Conservation (phyloP, 176 grass and related monocot genomes). For the Sorghum bicolor region DNA sequence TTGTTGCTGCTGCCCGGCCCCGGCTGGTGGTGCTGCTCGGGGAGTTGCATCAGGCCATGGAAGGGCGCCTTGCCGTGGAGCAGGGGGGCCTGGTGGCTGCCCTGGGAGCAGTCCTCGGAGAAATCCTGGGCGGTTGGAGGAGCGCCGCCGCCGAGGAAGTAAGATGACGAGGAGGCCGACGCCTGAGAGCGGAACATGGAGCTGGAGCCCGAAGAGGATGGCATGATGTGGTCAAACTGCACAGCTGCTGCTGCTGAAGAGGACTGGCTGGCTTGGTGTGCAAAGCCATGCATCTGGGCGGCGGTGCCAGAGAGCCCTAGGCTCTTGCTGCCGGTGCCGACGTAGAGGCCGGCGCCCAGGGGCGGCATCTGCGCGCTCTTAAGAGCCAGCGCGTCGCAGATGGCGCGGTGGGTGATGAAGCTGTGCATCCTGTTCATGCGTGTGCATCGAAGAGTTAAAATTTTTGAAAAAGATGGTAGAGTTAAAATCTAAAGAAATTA, state of each 20-base stretch:
- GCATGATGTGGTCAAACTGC: slow-evolving; percentile 50
- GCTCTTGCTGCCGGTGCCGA: too few relatives aligned
- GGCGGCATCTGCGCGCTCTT: too few relatives aligned
- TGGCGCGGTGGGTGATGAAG: too few relatives aligned
- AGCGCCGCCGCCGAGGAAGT: slow-evolving; percentile 43
- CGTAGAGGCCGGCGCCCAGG: too few relatives aligned
- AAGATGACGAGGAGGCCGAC: slow-evolving; percentile 11
- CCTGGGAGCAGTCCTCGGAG: slow-evolving; percentile 41
- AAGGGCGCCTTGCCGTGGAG: slow-evolving; percentile 71
- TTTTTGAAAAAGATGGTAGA: too few relatives aligned
- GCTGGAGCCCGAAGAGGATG: slow-evolving; percentile 31
- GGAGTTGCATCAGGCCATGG: slow-evolving; percentile 75
- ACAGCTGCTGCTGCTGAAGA: slow-evolving; percentile 26
- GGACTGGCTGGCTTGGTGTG: too few relatives aligned
- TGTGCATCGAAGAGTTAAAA: too few relatives aligned
- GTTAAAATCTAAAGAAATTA: too few relatives aligned
- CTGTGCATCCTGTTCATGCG: too few relatives aligned
- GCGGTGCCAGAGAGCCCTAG: too few relatives aligned
- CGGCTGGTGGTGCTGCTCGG: slow-evolving; percentile 33
- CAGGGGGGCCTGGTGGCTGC: slow-evolving; percentile 32
- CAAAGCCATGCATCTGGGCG: too few relatives aligned
- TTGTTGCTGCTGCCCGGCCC: slow-evolving; percentile 8
- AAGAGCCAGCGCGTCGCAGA: too few relatives aligned
- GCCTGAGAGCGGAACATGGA: slow-evolving; percentile 35
- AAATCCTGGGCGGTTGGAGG: slow-evolving; percentile 29